Conservation (phyloP, 768 basidiomycete species). For the Cyclocybe cylindracea region DNA sequence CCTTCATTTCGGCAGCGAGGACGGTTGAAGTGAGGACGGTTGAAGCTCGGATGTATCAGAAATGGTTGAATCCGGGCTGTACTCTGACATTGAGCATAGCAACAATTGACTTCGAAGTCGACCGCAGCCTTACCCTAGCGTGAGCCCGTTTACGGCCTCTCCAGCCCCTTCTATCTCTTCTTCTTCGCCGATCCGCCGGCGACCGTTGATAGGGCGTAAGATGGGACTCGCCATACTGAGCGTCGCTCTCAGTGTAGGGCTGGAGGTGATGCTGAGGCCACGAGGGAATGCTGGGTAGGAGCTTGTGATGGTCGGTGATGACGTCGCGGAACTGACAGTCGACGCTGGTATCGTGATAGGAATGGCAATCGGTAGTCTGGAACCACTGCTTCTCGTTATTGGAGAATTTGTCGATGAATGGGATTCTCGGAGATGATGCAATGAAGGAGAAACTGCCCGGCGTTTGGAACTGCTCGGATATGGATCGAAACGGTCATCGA, state of each 20-base stretch:
- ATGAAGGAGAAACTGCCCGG: conserved; percentile 80
- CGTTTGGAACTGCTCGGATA: conserved; percentile 79
- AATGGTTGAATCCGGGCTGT: too few relatives aligned
- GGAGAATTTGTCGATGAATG: conserved; percentile 52
- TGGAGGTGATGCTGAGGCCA: conserved; percentile 60
- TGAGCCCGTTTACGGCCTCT: conserved; percentile 71
- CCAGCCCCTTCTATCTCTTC: conserved; percentile 78
- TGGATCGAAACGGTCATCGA: conserved; percentile 85
- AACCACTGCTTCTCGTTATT: conserved; percentile 45
- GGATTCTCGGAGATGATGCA: conserved; percentile 65
- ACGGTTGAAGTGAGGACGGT: too few relatives aligned
- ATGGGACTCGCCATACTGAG: conserved; percentile 72
- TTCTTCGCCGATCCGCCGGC: conserved; percentile 60
- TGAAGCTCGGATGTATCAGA: too few relatives aligned
- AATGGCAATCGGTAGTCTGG: conserved; percentile 64
- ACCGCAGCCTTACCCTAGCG: conserved; percentile 33
- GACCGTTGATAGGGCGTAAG: conserved; percentile 64
- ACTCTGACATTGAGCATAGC: too few relatives aligned
- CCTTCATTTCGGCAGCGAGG: too few relatives aligned
- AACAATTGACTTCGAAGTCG: not conserved
- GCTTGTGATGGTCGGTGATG: conserved; percentile 68
- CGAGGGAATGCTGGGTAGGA: conserved; percentile 51
- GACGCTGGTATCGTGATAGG: conserved; percentile 65
- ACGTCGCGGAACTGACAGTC: conserved; percentile 60
- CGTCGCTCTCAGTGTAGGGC: conserved; percentile 72